Evolutionary conservation across 306 rosid species (phyloP).

Genomic region (Ziziphus jujuba): DNA sequence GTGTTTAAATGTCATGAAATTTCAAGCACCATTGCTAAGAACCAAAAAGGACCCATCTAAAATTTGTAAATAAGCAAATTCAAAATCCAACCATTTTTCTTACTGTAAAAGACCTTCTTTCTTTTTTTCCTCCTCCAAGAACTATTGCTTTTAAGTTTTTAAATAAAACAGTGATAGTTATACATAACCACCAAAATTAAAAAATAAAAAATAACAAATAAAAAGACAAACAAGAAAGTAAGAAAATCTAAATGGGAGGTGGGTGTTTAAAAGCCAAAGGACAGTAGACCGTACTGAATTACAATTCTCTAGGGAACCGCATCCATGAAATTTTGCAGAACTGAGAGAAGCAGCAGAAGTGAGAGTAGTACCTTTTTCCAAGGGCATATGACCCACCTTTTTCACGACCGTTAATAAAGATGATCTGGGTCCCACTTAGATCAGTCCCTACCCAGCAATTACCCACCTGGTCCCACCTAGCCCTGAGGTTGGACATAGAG

Average conservation of each 20-base stretch:
- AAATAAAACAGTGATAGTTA: too few species aligned
- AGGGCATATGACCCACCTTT: background rate
- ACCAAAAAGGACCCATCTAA: too few species aligned
- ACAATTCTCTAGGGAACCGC: constrained; percentile 14
- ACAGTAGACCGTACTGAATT: constrained; percentile 27
- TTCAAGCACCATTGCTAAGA: too few species aligned
- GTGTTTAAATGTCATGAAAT: too few species aligned
- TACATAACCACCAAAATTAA: background rate
- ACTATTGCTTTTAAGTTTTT: background rate
- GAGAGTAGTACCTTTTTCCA: background rate
- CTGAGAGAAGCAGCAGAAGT: background rate
- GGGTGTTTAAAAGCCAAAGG: background rate
- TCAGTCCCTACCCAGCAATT: background rate
- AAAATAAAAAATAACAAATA: background rate
- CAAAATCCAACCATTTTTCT: too few species aligned
- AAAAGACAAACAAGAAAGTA: background rate
- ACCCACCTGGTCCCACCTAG: background rate
- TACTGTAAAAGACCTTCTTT: background rate
- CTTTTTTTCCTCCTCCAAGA: background rate
- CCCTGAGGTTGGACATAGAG: background rate
- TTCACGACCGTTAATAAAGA: constrained; percentile 14
- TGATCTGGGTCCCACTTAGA: background rate
- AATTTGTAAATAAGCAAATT: background rate
- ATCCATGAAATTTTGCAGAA: background rate
- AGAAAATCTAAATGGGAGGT: background rate